Evolutionary conservation across 106 monocot species (phyloP).

Genomic region (Iris macrosiphon): DNA sequence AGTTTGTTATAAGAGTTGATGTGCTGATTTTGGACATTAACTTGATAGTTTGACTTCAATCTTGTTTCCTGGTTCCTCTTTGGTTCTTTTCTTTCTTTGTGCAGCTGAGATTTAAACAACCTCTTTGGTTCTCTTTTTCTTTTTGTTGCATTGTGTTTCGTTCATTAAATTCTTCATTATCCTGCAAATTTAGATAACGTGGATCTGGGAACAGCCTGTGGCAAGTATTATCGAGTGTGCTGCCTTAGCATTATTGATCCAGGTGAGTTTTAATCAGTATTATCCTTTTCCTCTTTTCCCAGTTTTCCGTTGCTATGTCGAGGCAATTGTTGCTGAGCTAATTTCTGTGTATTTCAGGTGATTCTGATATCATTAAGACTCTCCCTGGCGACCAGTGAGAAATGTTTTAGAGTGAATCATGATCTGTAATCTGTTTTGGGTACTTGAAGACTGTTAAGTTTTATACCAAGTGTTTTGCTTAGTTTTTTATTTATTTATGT

Average conservation of each 20-base stretch:
- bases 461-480: too few relatives aligned
- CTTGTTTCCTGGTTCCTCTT: too few relatives aligned
- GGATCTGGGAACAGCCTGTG: slow-evolving; percentile 48
- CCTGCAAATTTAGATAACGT: slow-evolving; percentile 29
- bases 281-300: not conserved
- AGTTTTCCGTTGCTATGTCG: not conserved
- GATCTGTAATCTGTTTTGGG: too few relatives aligned
- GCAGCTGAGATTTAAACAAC: too few relatives aligned
- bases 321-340: not conserved
- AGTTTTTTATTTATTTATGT: too few relatives aligned
- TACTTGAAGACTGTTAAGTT: too few relatives aligned
- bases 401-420: too few relatives aligned
- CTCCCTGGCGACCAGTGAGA: slow-evolving; percentile 29
- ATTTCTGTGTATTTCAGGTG: slow-evolving; percentile 16
- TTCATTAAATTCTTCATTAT: not conserved
- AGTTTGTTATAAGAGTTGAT: not conserved
- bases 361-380: slow-evolving; percentile 38
- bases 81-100: too few relatives aligned
- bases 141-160: too few relatives aligned
- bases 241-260: slow-evolving; percentile 60
- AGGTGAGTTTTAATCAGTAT: slow-evolving; percentile 7
- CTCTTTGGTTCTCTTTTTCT: too few relatives aligned
- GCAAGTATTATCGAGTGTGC: slow-evolving; percentile 44
- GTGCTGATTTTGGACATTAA: too few relatives aligned
- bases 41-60: too few relatives aligned